These are phyloP conservation scores for Xerocomus cyaneibrunnescens DNA, from an alignment of 1,284 basidiomycete species.

Conservation along the genomic window DNA sequence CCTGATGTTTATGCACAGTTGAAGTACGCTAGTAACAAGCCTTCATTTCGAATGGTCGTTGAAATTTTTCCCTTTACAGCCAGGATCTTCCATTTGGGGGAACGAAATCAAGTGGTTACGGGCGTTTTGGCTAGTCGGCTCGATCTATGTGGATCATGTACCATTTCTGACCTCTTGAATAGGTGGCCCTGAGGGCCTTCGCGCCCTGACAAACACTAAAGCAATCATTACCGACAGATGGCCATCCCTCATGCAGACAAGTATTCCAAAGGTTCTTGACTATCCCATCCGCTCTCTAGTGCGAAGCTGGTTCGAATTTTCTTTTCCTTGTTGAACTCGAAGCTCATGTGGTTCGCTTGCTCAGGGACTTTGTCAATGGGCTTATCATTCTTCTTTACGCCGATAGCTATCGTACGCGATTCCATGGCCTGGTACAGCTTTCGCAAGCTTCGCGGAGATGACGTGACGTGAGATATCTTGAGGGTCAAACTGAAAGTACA, in stretches of 20 bases:
- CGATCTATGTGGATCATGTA: slow-evolving; percentile 1
- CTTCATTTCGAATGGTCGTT: slow-evolving; percentile 6
- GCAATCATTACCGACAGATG: slow-evolving; percentile 84
- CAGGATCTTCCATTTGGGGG: slow-evolving; percentile 96
- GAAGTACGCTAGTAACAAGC: slow-evolving; percentile 47
- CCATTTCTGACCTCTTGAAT: slow-evolving; percentile 8
- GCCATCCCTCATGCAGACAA: slow-evolving; percentile 80
- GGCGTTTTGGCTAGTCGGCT: slow-evolving; percentile 68
- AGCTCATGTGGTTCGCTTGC: slow-evolving; percentile 11
- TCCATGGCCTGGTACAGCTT: slow-evolving; percentile 50
- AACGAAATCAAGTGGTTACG: slow-evolving; percentile 85
- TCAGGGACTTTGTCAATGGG: slow-evolving; percentile 77
- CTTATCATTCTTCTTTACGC: slow-evolving; percentile 76
- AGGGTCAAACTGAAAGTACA: not conserved
- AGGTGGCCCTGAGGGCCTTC: slow-evolving; percentile 92
- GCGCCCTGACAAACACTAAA: slow-evolving; percentile 84
- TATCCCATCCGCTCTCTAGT: slow-evolving; percentile 83
- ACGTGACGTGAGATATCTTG: not conserved
- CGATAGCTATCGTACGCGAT: slow-evolving; percentile 61
- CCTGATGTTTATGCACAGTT: slow-evolving; percentile 41
- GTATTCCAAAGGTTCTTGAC: slow-evolving; percentile 82
- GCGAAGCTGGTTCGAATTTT: slow-evolving; percentile 72
- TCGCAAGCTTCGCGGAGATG: slow-evolving; percentile 33
- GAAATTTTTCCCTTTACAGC: slow-evolving; percentile 42
- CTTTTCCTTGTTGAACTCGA: slow-evolving; percentile 5